phyloP scores from a whole-genome alignment of 2,329 filamentous ascomycete genomes.

The Fusarium kyushuense region DNA sequence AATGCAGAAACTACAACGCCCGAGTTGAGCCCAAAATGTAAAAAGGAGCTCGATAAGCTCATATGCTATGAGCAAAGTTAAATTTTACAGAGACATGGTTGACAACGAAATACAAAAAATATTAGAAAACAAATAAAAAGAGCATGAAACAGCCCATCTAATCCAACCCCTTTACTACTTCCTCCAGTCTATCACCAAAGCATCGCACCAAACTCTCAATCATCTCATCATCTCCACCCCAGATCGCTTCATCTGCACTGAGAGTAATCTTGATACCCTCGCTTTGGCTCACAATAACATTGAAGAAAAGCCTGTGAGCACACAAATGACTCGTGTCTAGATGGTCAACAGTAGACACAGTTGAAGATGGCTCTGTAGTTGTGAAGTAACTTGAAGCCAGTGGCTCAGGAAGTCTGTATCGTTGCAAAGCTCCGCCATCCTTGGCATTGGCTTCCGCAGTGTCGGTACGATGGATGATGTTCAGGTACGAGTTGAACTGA shows the following conservation, averaged over 20 bases:
- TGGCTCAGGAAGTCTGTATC: conserved; percentile 17
- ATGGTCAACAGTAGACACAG: neutral
- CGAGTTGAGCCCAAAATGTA: no score
- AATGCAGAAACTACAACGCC: no score
- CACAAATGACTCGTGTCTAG: neutral
- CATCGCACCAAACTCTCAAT: neutral
- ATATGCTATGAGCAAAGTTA: no score
- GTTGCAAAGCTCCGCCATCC: neutral
- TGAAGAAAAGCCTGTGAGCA: conserved; percentile 4
- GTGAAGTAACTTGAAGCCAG: conserved; percentile 25
- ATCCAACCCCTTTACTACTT: neutral
- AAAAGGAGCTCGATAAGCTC: no score
- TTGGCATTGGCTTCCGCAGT: accelerated
- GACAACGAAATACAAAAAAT: no score
- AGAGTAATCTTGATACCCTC: neutral
- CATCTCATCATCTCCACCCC: neutral
- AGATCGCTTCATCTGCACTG: neutral
- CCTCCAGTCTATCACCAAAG: neutral
- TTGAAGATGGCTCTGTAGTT: neutral
- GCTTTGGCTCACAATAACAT: neutral
- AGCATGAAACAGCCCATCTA: neutral
- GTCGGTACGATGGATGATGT: conserved; percentile 9
- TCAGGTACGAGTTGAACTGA: conserved; percentile 18
- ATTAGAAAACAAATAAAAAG: no score
- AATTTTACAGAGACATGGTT: no score